Percentiles rank a stretch among this genome's conserved stretches.
These are phyloP conservation scores for Fusarium ramigenum DNA, from an alignment of 2,329 filamentous ascomycete genomes.

Conservation along the genomic window DNA sequence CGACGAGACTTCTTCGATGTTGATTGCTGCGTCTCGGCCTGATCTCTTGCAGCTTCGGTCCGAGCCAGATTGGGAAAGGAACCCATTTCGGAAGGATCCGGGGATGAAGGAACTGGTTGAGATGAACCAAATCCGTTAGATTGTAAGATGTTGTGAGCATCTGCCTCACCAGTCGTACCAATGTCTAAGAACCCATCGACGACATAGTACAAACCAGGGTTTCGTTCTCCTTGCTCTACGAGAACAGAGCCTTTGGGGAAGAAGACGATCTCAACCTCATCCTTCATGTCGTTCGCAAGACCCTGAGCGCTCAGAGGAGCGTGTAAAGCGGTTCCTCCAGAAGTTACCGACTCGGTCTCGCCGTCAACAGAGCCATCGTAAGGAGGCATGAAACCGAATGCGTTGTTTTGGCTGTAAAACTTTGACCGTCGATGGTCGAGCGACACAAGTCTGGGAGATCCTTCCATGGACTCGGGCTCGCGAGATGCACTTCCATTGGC, in stretches of 20 bases:
- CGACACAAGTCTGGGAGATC: conserved; percentile 84
- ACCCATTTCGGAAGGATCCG: conserved; percentile 37
- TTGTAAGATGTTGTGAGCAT: conserved; percentile 48
- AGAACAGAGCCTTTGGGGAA: conserved; percentile 95
- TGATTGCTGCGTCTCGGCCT: conserved; percentile 56
- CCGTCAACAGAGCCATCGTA: conserved; percentile 80
- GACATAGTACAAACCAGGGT: conserved; percentile 95
- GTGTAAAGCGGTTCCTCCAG: conserved; percentile 69
- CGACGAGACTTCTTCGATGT: conserved; percentile 60
- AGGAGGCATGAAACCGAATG: conserved; percentile 90
- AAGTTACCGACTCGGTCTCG: conserved; percentile 87
- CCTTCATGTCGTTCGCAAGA: conserved; percentile 81
- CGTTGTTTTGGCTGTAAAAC: conserved; percentile 74
- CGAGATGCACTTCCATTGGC: conserved; percentile 71
- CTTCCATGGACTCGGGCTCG: conserved; percentile 80
- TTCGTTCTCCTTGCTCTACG: conserved; percentile 96
- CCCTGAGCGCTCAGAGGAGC: conserved; percentile 71
- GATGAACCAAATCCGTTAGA: conserved; percentile 40
- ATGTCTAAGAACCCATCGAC: conserved; percentile 97
- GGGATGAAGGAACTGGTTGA: conserved; percentile 24
- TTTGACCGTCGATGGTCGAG: conserved; percentile 85
- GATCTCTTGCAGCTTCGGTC: conserved; percentile 43
- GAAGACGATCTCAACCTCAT: conserved; percentile 96
- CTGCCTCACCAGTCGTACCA: conserved; percentile 69
- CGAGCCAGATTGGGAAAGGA: conserved; percentile 44